Evolutionary conservation across 2,329 filamentous ascomycete species (phyloP).

Genomic region (Rutstroemia sp.): DNA sequence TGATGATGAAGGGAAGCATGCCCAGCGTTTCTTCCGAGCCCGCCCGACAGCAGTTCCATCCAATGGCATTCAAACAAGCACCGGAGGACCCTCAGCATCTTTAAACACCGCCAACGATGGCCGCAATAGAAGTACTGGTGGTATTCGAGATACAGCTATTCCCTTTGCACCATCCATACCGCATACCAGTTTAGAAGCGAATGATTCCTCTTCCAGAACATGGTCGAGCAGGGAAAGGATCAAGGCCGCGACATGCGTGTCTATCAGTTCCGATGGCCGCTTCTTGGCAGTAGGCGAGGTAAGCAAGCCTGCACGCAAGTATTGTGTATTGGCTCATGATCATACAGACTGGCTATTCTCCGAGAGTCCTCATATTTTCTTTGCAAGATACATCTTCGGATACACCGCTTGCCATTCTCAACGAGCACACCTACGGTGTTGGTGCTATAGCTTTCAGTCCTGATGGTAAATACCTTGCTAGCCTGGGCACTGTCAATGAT

Average conservation of each 20-base stretch:
- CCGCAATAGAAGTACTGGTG: conserved; percentile 47
- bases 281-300: conserved; percentile 87
- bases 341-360: conserved; percentile 73
- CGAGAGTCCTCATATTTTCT: conserved; percentile 83
- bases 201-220: conserved; percentile 63
- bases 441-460: conserved; percentile 83
- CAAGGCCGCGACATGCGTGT: conserved; percentile 87
- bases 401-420: conserved; percentile 73
- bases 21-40: conserved; percentile 86
- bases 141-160: conserved; percentile 38
- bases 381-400: conserved; percentile 75
- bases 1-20: conserved; percentile 53
- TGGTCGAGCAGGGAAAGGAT: conserved; percentile 89
- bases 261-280: conserved; percentile 78
- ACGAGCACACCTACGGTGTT: conserved; percentile 86
- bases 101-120: conserved; percentile 56
- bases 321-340: conserved; percentile 24
- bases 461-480: conserved; percentile 80
- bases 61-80: conserved; percentile 44
- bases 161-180: conserved; percentile 30
- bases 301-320: conserved; percentile 23
- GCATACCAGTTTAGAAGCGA: conserved; percentile 39
- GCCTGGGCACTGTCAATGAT: conserved; percentile 82
- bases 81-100: conserved; percentile 43
- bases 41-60: conserved; percentile 67